Evolutionary conservation across 2,329 filamentous ascomycete genomes (phyloP).

Genomic region (Fusarium dlaminii): DNA sequence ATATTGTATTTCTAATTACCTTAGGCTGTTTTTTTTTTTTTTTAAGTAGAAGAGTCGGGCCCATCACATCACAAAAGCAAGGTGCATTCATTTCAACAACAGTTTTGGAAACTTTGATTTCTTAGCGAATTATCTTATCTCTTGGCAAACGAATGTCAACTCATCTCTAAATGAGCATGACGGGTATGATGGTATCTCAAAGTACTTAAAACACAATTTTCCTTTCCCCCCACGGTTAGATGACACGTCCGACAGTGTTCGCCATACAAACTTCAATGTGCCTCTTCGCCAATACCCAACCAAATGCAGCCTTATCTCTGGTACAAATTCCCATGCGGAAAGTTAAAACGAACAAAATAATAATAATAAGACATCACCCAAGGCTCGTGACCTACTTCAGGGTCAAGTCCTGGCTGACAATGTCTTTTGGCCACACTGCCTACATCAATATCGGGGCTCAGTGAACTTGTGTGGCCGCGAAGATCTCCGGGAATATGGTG

Average conservation of each 20-base stretch:
- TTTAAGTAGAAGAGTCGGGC: conserved; percentile 16
- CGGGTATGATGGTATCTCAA: conserved; percentile 39
- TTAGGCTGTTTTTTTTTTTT: conserved; percentile 15
- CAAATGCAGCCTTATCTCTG: background rate
- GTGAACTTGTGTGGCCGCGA: conserved; percentile 8
- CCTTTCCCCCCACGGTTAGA: conserved; percentile 8
- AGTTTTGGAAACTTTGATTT: background rate
- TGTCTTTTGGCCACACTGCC: background rate
- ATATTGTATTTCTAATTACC: conserved; percentile 25
- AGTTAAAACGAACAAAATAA: background rate
- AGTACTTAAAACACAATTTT: conserved; percentile 31
- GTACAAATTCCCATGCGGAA: background rate
- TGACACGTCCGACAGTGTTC: conserved; percentile 13
- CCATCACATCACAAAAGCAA: conserved; percentile 8
- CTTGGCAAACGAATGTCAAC: conserved; percentile 22
- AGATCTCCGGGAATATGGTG: conserved; percentile 15
- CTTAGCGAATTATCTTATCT: conserved; percentile 4
- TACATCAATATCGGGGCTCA: conserved; percentile 2
- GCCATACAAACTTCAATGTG: conserved; percentile 18
- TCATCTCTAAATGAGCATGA: conserved; percentile 17
- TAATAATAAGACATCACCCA: background rate
- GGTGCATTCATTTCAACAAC: conserved; percentile 1
- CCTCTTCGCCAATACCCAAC: conserved; percentile 17
- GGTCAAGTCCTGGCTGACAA: background rate
- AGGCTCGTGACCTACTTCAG: background rate